A percentile compares a stretch with the other conserved stretches of the same genome.
These are phyloP conservation scores for Tolypocladium inflatum DNA, from an alignment of 2,329 filamentous ascomycete species.

Conservation along the genomic window DNA sequence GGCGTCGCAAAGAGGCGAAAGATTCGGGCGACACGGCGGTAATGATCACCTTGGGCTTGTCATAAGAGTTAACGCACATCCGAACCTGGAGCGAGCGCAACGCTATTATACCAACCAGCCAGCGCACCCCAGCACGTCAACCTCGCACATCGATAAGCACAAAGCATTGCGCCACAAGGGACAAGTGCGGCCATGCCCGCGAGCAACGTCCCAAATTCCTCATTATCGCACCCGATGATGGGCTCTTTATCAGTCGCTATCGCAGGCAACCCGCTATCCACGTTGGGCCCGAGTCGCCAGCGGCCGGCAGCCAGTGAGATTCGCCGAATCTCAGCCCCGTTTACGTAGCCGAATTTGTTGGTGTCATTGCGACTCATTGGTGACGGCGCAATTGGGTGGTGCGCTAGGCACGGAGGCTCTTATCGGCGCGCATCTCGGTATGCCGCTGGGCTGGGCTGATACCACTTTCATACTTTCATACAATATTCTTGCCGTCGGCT, in stretches of 20 bases:
- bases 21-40: neutral
- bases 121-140: neutral
- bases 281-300: neutral
- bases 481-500: neutral
- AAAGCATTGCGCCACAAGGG: neutral
- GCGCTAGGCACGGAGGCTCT: neutral
- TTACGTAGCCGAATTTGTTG: constrained; percentile 30
- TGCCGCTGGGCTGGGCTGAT: neutral
- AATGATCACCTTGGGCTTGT: neutral
- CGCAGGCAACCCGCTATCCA: neutral
- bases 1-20: neutral
- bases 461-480: neutral
- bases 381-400: neutral
- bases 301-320: constrained; percentile 6
- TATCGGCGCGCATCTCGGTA: neutral
- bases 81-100: neutral
- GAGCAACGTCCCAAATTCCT: neutral
- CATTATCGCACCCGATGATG: neutral
- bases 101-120: neutral
- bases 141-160: neutral
- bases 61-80: neutral
- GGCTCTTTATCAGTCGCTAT: neutral
- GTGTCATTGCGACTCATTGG: neutral
- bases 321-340: constrained; percentile 1
- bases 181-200: neutral